Evolutionary conservation across 2,329 filamentous ascomycete species (phyloP).

Genomic region (Didymella pomorum): DNA sequence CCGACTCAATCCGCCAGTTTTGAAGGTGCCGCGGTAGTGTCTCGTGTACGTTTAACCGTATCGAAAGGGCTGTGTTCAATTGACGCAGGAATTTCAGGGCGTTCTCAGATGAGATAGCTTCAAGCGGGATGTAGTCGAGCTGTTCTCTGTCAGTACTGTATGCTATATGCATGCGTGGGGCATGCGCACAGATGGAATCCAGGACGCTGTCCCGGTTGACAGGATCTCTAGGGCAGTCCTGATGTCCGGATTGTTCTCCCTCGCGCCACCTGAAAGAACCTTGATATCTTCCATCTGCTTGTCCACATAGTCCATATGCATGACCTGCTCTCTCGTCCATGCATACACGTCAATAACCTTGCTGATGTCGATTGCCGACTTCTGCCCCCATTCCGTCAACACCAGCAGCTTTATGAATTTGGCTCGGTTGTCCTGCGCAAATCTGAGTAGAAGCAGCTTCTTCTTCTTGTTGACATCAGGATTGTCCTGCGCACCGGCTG

Average conservation of each 20-base stretch:
- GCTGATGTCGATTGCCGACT: constrained; percentile 71
- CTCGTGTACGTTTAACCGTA: constrained; percentile 86
- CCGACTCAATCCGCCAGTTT: constrained; percentile 79
- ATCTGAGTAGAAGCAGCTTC: constrained; percentile 77
- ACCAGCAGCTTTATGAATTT: constrained; percentile 95
- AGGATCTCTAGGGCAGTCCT: constrained; percentile 87
- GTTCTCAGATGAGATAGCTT: constrained; percentile 73
- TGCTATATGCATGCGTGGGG: neutral
- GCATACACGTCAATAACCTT: constrained; percentile 86
- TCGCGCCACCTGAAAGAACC: constrained; percentile 72
- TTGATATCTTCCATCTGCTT: constrained; percentile 73
- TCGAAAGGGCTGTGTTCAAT: constrained; percentile 82
- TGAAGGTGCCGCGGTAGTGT: constrained; percentile 80
- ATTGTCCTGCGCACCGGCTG: constrained; percentile 45
- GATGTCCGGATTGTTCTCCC: constrained; percentile 88
- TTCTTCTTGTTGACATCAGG: constrained; percentile 59
- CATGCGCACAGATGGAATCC: constrained; percentile 76
- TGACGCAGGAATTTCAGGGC: constrained; percentile 78
- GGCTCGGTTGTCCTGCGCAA: constrained; percentile 79
- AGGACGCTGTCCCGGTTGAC: constrained; percentile 76
- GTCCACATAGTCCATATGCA: constrained; percentile 56
- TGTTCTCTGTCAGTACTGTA: constrained; percentile 44
- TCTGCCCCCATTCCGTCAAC: constrained; percentile 85
- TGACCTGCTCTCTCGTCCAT: constrained; percentile 64
- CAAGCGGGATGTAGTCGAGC: constrained; percentile 79